These are phyloP conservation scores for Mucor piriformis DNA, from an alignment of 371 early-diverging fungal genomes.

Conservation along the genomic window DNA sequence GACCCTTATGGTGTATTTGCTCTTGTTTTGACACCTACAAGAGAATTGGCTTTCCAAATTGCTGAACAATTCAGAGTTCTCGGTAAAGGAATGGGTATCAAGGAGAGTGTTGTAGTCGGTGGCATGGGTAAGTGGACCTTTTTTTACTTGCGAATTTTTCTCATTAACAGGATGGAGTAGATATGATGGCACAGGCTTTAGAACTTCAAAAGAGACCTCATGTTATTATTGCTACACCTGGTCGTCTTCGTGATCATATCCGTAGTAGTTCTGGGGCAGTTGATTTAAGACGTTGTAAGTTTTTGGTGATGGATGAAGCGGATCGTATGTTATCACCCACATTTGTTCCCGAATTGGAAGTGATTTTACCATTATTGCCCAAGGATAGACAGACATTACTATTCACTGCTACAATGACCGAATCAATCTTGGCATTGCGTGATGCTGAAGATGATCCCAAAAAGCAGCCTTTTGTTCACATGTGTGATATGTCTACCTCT, in stretches of 20 bases:
- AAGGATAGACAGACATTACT: constrained; percentile 87
- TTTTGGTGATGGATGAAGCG: constrained; percentile 97
- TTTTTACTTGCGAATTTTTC: not conserved
- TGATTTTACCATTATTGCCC: constrained; percentile 80
- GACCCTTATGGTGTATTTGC: constrained; percentile 96
- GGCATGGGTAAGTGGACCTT: constrained; percentile 69
- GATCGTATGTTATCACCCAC: constrained; percentile 88
- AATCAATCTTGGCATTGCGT: constrained; percentile 68
- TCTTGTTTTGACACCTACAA: constrained; percentile 95
- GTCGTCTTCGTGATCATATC: constrained; percentile 94
- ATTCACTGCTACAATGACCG: constrained; percentile 97
- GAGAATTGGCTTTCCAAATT: constrained; percentile 97
- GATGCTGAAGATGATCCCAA: constrained; percentile 44
- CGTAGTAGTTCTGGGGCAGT: constrained; percentile 72
- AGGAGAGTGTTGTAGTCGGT: constrained; percentile 93
- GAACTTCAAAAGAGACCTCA: constrained; percentile 91
- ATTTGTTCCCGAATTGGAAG: constrained; percentile 84
- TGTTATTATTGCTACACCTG: constrained; percentile 97
- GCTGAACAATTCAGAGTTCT: constrained; percentile 94
- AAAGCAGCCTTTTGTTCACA: constrained; percentile 79
- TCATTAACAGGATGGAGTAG: constrained; percentile 27
- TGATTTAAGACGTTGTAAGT: constrained; percentile 58
- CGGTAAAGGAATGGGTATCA: constrained; percentile 87
- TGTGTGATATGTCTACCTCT: constrained; percentile 73
- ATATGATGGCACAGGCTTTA: constrained; percentile 93